Evolutionary conservation across 495 filamentous ascomycete genomes (phyloP), one percentile per base, ranked within the genome.

Genomic region (Penicillium psychrofluorescens): DNA sequence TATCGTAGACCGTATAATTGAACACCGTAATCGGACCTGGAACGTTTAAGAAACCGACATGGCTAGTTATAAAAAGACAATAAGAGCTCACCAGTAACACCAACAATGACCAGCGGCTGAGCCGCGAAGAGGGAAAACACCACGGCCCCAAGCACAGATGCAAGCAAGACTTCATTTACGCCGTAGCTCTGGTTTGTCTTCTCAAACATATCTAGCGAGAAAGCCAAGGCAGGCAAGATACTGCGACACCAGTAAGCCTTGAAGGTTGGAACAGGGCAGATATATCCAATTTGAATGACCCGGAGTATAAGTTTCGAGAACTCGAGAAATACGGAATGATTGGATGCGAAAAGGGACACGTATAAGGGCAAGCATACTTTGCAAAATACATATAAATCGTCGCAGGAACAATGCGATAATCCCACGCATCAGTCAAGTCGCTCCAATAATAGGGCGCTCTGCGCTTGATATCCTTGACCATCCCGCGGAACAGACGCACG

Each of bases 361-460:
- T 8, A 38, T 32, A 29, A 43, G 47, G 11, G n/a, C n/a, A 11
- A 37, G 46, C 79, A 55, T 70, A 89, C 86, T 90, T 90, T 22
- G 85, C 87, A 72, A 90, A 91, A 65, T 88, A 91, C 85, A 90
- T 92, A 63, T 90, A 90, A 37, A 92, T 72, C 30, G 86, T 89
- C 22, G 83, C 84, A 30, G 87, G 85, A 27, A 92, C 71, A 32
- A 89, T 82, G 30, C 87, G 77, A 66, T 92, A 92, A 59, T 89
- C 80, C 85, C 84, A 89, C 3, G 86, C 87, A 67, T 91, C 87
- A 28, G 64, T 72, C 84, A 83, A 90, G 64, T 92, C 87, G 59
- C 79, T 85, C 67, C 65, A 70, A 53, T 89, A 92, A 58, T 73
- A 90, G 8, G 87, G 87, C 5, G 73, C 76, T 46, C 87, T 70